Conservation (phyloP, 441 rosid genomes). For the Pelargonium citronellum region DNA sequence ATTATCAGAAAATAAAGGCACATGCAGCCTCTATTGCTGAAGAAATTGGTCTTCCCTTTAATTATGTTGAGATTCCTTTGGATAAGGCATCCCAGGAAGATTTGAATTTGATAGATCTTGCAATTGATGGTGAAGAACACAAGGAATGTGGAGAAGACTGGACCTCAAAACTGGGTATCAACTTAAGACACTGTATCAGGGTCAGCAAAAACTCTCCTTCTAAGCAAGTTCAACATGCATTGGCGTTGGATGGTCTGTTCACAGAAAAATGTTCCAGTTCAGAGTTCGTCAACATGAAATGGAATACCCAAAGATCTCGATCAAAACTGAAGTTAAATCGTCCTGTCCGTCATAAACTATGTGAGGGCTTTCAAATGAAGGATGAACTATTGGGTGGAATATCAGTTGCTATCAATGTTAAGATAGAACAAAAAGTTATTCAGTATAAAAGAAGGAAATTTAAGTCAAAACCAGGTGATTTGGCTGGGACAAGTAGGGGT, state of each 20-base stretch:
- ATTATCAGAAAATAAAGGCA: slow-evolving; percentile 85
- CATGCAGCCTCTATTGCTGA: slow-evolving; percentile 72
- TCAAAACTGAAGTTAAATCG: slow-evolving; percentile 46
- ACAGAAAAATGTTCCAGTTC: slow-evolving; percentile 35
- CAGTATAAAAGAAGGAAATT: slow-evolving; percentile 74
- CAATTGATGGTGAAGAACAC: slow-evolving; percentile 62
- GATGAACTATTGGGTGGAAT: slow-evolving; percentile 24
- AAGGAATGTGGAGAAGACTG: slow-evolving; percentile 66
- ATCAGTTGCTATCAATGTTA: slow-evolving; percentile 25
- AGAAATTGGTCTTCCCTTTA: slow-evolving; percentile 58
- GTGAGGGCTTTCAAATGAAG: slow-evolving; percentile 35
- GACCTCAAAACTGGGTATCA: slow-evolving; percentile 81
- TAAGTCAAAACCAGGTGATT: slow-evolving; percentile 44
- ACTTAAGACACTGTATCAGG: slow-evolving; percentile 69
- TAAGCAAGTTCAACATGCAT: slow-evolving; percentile 68
- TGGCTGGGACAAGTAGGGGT: slow-evolving; percentile 28
- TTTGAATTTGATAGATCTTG: slow-evolving; percentile 70
- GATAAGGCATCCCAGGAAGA: slow-evolving; percentile 64
- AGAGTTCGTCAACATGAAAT: slow-evolving; percentile 46
- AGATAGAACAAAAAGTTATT: slow-evolving; percentile 52
- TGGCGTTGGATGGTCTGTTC: slow-evolving; percentile 68
- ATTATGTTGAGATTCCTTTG: slow-evolving; percentile 50
- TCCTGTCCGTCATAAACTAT: slow-evolving; percentile 28
- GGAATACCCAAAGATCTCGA: slow-evolving; percentile 73
- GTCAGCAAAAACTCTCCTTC: slow-evolving; percentile 59